These are phyloP conservation scores for Fonsecaea nubica DNA, from an alignment of 2,329 filamentous ascomycete species.

Conservation along the genomic window DNA sequence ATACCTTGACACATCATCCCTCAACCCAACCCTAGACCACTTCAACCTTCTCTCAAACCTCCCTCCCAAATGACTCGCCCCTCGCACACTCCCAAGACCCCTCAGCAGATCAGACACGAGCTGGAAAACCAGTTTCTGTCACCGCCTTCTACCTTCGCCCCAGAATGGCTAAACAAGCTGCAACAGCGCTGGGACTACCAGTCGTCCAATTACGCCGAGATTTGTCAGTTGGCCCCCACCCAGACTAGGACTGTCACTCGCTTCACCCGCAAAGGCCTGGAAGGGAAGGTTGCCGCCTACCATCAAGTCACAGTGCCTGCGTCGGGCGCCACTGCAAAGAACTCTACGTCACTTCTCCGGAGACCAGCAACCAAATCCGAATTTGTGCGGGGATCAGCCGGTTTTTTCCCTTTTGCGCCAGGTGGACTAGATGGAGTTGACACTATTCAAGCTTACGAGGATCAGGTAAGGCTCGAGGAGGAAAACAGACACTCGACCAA, in stretches of 20 bases:
- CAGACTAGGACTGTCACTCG: constrained; percentile 94
- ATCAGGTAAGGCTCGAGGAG: constrained; percentile 66
- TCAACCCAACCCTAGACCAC: too few species aligned
- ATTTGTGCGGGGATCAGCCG: constrained; percentile 89
- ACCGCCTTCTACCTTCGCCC: constrained; percentile 78
- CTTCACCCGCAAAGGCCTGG: constrained; percentile 87
- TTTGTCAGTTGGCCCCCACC: constrained; percentile 86
- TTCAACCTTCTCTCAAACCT: too few species aligned
- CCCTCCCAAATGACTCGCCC: constrained; percentile 6
- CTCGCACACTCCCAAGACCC: constrained; percentile 12
- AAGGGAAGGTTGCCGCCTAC: constrained; percentile 92
- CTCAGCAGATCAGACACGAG: constrained; percentile 64
- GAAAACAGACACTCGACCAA: constrained; percentile 48
- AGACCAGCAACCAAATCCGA: constrained; percentile 87
- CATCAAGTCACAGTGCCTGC: constrained; percentile 91
- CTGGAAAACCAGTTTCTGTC: constrained; percentile 80
- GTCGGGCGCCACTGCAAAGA: constrained; percentile 88
- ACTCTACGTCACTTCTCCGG: constrained; percentile 85
- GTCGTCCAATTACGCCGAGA: constrained; percentile 73
- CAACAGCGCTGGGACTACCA: constrained; percentile 89
- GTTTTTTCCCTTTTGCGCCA: constrained; percentile 92
- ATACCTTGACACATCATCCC: too few species aligned
- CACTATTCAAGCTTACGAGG: constrained; percentile 81
- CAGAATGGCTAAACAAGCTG: constrained; percentile 84
- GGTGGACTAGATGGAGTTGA: constrained; percentile 88